A percentile compares a stretch with the other conserved stretches of the same genome.
phyloP scores from a whole-genome alignment of 2,329 filamentous ascomycete species.

The Talaromyces pinophilus region DNA sequence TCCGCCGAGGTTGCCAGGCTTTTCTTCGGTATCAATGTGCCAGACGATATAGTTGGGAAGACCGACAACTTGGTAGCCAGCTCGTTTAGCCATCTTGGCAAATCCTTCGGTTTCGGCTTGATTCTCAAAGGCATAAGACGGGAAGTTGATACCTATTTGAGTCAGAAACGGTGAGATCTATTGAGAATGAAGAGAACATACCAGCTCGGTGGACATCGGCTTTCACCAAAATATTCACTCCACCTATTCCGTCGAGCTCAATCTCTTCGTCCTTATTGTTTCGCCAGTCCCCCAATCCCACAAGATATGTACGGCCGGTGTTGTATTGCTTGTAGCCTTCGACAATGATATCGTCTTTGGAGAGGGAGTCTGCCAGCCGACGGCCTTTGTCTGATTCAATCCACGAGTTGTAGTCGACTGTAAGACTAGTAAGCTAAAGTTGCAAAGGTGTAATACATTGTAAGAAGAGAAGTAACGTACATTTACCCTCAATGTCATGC shows the following conservation, averaged over 20 bases:
- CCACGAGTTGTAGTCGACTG: constrained; percentile 99
- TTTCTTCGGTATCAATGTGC: constrained; percentile 97
- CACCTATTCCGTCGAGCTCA: constrained; percentile 90
- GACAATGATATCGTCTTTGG: constrained; percentile 80
- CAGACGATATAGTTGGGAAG: constrained; percentile 97
- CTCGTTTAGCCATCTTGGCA: constrained; percentile 96
- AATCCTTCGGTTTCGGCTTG: constrained; percentile 99
- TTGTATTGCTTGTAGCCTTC: constrained; percentile 96
- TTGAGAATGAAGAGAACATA: constrained; percentile 46
- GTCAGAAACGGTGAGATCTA: background rate
- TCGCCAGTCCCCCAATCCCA: constrained; percentile 86
- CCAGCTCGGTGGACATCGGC: constrained; percentile 94
- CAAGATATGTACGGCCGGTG: constrained; percentile 88
- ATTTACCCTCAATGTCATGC: constrained; percentile 89
- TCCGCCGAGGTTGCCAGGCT: constrained; percentile 69
- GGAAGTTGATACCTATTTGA: constrained; percentile 85
- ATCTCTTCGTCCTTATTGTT: constrained; percentile 91
- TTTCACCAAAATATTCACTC: constrained; percentile 96
- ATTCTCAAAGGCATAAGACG: constrained; percentile 94
- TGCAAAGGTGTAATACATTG: background rate
- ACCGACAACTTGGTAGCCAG: constrained; percentile 88
- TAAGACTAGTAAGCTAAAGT: constrained; percentile 9
- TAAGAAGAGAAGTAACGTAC: constrained; percentile 54
- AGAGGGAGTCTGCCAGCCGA: constrained; percentile 69
- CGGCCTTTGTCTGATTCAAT: constrained; percentile 85